These are phyloP conservation scores for Lepidium africanum DNA, from an alignment of 345 rosid species.

Conservation along the genomic window DNA sequence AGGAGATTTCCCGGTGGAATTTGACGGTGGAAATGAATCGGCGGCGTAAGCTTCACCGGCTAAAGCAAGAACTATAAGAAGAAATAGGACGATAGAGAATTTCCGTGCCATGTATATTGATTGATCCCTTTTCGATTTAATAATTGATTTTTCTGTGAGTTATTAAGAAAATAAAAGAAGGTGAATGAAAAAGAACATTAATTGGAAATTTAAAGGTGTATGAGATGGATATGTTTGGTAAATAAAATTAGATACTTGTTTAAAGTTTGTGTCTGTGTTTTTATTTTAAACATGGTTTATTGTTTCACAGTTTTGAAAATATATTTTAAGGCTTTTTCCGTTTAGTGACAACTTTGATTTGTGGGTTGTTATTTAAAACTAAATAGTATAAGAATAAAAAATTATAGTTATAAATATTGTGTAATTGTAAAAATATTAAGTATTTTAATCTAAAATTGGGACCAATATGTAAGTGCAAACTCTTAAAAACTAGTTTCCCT, in stretches of 20 bases:
- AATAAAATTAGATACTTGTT: background rate
- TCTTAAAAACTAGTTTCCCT: no score
- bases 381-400: background rate
- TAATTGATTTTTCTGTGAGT: background rate
- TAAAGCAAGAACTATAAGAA: conserved; percentile 3
- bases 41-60: conserved; percentile 1
- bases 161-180: background rate
- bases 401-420: no score
- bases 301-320: background rate
- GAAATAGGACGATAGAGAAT: background rate
- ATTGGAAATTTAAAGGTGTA: conserved; percentile 3
- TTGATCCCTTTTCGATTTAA: background rate
- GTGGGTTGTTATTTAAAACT: background rate
- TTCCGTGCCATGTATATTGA: conserved; percentile 1
- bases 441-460: no score
- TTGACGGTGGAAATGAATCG: conserved; percentile 8
- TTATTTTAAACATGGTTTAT: background rate
- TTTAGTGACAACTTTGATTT: background rate
- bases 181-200: background rate
- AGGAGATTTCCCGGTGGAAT: background rate
- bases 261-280: background rate
- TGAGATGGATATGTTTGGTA: background rate
- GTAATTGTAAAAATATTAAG: no score
- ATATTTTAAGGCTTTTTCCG: background rate
- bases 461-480: no score